phyloP scores from a whole-genome alignment of 2,329 filamentous ascomycete species.

The Pyrenophora seminiperda region DNA sequence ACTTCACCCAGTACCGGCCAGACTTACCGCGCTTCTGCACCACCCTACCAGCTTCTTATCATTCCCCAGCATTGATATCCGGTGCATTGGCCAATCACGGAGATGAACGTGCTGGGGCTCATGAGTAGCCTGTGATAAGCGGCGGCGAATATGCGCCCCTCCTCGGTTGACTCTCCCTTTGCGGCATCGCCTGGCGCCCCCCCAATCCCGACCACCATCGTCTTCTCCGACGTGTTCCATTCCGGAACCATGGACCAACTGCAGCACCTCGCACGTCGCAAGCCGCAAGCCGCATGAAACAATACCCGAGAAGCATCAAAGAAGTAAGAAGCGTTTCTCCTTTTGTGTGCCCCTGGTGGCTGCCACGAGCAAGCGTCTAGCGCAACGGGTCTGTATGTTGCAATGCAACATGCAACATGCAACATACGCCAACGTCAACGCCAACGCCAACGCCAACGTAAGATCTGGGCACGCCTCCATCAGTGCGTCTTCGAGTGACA shows the following conservation, averaged over 20 bases:
- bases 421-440: neutral
- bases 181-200: conserved; percentile 39
- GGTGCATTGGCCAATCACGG: conserved; percentile 22
- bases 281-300: no score
- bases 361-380: conserved; percentile 9
- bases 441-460: conserved; percentile 16
- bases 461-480: conserved; percentile 20
- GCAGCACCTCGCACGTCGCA: neutral
- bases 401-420: conserved; percentile 7
- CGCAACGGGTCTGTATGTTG: conserved; percentile 15
- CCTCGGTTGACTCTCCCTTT: conserved; percentile 42
- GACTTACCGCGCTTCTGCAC: conserved; percentile 30
- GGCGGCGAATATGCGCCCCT: conserved; percentile 43
- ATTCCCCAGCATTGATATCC: conserved; percentile 34
- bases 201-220: conserved; percentile 35
- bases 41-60: conserved; percentile 39
- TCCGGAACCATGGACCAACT: conserved; percentile 8
- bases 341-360: conserved; percentile 7
- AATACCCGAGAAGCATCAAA: no score
- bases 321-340: no score
- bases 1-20: conserved; percentile 18
- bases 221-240: conserved; percentile 27
- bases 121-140: conserved; percentile 39
- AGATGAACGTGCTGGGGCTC: conserved; percentile 18
- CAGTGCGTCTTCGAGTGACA: conserved; percentile 18